Base-by-base conservation (phyloP, 768 basidiomycete genomes). In the Rhodosporidiobolus odoratus region DNA sequence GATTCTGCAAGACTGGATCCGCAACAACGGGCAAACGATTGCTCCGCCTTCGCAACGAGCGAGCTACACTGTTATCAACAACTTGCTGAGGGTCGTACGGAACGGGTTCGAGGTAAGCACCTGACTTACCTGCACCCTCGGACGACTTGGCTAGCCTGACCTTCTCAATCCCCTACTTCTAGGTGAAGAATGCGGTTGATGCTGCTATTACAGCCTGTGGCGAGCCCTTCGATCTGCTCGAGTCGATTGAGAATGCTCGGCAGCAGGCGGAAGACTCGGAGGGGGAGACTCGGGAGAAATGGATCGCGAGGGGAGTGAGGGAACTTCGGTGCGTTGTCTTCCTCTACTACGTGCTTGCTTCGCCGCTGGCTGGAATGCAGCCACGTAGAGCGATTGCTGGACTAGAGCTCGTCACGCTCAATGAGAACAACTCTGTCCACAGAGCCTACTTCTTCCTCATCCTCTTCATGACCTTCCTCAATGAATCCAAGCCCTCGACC, bases 271-370 rank as follows among this genome's bases (percentile, higher is more conserved):
- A 91, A 73, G 86, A 91, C 72, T 84, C 88, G 0, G 82, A 84
- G 10, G 90, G 92, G 13, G 61, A 89, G 63, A 84, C 87, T 77
- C 89, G 87, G 78, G 84, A 84, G 60, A 78, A 81, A 4, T 68
- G 86, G 77, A 85, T 88, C 0, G 87, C 91, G 62, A 87, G 86
- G 83, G 93, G 89, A 4, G 78, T 94, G 35, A 88, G 89, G 58
- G 89, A 90, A 74, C 83, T 98, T 21, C 84, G 88, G 58, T 85
- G 90, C 23, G 72, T 1, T 2, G 23, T 38, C 32, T 10, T 64
- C 94, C 93, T 62, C 83, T 92, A 38, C 95, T 94, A 83, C 91
- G 94, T 78, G 87, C 92, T 1, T 95, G 94, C 77, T 82, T 95
- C 52, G 23, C 45, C 89, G 2, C 89, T 84, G n/a, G n/a, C n/a